Evolutionary conservation across 2,329 filamentous ascomycete species (phyloP).

Genomic region (Venturiaceae sp.): DNA sequence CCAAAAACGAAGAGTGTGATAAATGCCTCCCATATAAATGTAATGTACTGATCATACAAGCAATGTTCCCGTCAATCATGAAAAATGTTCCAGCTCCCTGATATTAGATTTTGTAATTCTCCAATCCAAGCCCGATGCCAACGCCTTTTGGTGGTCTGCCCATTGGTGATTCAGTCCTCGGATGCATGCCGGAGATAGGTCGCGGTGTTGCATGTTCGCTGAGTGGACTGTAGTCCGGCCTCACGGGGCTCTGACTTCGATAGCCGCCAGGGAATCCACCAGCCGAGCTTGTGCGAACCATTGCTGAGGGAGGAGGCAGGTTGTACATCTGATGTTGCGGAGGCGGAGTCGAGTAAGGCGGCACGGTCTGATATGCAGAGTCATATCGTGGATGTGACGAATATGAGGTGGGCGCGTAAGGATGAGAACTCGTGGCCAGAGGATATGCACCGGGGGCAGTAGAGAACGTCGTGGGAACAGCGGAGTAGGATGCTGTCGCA

Average conservation of each 20-base stretch:
- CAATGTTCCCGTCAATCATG: neutral
- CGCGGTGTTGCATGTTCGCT: constrained; percentile 3
- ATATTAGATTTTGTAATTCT: neutral
- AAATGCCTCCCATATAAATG: neutral
- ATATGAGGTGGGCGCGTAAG: neutral
- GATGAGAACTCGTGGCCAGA: neutral
- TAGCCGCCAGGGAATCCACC: neutral
- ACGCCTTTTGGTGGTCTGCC: neutral
- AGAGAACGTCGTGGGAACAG: neutral
- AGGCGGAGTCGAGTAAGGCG: neutral
- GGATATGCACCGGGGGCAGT: neutral
- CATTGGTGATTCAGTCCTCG: neutral
- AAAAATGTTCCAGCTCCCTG: neutral
- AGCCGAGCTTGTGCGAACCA: constrained; percentile 1
- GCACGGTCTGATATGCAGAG: neutral
- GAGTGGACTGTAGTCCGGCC: constrained; percentile 7
- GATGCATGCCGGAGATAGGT: neutral
- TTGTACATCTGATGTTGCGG: neutral
- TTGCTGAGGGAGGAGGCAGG: neutral
- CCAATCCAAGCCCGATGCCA: neutral
- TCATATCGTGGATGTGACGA: neutral
- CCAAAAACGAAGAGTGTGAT: neutral
- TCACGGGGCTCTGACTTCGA: neutral
- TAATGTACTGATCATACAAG: neutral
- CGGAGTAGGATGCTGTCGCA: neutral